A percentile compares a stretch with the other conserved stretches of the same genome.
Evolutionary conservation across 257 asterid genomes (phyloP).

Genomic region (Capsicum chinense): DNA sequence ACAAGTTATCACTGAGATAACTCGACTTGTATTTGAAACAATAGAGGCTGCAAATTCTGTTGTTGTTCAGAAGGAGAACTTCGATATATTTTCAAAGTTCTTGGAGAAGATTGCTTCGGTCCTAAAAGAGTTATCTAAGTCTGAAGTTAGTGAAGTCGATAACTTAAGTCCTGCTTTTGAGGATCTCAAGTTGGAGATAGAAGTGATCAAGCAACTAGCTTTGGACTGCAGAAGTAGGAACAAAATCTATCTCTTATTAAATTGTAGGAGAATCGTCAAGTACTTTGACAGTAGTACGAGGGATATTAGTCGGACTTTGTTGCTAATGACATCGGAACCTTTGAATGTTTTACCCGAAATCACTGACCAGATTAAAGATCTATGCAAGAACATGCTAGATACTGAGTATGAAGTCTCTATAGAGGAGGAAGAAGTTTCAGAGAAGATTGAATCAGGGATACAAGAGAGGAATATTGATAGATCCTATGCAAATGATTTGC

Average conservation of each 20-base stretch:
- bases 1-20: conserved; percentile 31
- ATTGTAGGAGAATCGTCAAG: conserved; percentile 43
- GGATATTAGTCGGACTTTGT: conserved; percentile 38
- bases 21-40: conserved; percentile 36
- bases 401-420: conserved; percentile 37
- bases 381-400: conserved; percentile 45
- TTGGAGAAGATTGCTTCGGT: conserved; percentile 38
- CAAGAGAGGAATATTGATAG: conserved; percentile 49
- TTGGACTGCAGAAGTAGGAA: conserved; percentile 41
- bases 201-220: conserved; percentile 37
- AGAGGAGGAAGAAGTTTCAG: conserved; percentile 44
- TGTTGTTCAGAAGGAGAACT: conserved; percentile 43
- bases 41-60: conserved; percentile 37
- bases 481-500: conserved; percentile 45
- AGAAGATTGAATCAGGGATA: conserved; percentile 45
- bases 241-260: conserved; percentile 50
- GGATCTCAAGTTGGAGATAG: conserved; percentile 42
- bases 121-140: conserved; percentile 41
- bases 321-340: conserved; percentile 27
- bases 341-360: conserved; percentile 31
- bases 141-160: not conserved
- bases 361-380: conserved; percentile 31
- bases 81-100: conserved; percentile 39
- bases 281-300: conserved; percentile 37
- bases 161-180: conserved; percentile 30